Conservation (phyloP, 495 filamentous ascomycete genomes). For the Trichoderma orchidacearum region DNA sequence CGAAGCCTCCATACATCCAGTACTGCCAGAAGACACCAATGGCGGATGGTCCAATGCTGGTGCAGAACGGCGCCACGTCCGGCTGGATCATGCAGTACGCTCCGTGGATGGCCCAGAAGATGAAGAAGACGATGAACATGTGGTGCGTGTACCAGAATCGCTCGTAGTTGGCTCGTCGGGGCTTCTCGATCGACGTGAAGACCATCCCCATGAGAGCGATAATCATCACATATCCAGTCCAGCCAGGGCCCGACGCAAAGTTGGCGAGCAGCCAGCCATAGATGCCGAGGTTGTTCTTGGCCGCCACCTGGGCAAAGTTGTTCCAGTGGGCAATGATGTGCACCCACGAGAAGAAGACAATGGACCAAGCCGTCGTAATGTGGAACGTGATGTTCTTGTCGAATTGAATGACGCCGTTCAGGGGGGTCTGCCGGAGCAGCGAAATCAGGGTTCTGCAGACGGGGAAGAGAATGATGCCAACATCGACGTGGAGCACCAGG, state of each 20-base stretch:
- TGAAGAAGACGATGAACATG: conserved; percentile 65
- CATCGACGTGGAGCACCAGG: conserved; percentile 60
- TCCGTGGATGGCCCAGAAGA: conserved; percentile 72
- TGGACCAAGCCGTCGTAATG: conserved; percentile 66
- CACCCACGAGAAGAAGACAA: conserved; percentile 69
- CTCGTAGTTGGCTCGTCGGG: conserved; percentile 57
- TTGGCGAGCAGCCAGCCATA: conserved; percentile 57
- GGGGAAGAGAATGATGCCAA: conserved; percentile 61
- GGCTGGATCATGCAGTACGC: conserved; percentile 73
- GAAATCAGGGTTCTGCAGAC: conserved; percentile 71
- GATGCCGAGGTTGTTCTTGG: conserved; percentile 56
- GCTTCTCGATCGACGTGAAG: conserved; percentile 54
- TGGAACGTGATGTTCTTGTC: conserved; percentile 77
- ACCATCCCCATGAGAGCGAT: conserved; percentile 54
- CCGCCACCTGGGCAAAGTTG: conserved; percentile 62
- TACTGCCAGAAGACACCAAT: conserved; percentile 71
- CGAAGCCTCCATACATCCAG: conserved; percentile 63
- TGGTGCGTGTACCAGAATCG: conserved; percentile 74
- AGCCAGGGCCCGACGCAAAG: conserved; percentile 60
- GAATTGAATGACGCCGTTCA: conserved; percentile 68
- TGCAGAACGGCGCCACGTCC: conserved; percentile 57
- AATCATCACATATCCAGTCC: conserved; percentile 71
- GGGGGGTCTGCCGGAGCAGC: conserved; percentile 55
- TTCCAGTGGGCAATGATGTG: conserved; percentile 73
- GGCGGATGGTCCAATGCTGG: conserved; percentile 40